Conservation (phyloP, 2,329 filamentous ascomycete species). For the Botrytis squamosa region DNA sequence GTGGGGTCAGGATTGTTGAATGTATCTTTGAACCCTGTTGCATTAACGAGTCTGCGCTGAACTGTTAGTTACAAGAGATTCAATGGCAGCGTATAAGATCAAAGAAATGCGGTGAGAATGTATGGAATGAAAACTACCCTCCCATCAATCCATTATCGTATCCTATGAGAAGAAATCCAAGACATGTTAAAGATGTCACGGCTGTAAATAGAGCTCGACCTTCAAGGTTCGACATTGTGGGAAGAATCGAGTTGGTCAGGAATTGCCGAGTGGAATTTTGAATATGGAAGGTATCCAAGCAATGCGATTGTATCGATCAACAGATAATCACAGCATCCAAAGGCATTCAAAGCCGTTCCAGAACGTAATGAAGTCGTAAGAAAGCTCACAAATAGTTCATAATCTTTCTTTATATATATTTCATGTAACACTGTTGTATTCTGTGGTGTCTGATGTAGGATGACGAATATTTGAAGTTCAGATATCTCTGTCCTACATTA, state of each 20-base stretch:
- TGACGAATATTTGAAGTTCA: background rate
- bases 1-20: slow-evolving; percentile 44
- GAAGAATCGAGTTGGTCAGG: too few relatives aligned
- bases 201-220: slow-evolving; percentile 42
- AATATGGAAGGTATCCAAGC: background rate
- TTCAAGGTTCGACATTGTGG: slow-evolving; percentile 5
- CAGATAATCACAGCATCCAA: background rate
- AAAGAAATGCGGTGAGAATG: background rate
- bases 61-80: background rate
- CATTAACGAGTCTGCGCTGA: slow-evolving; percentile 39
- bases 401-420: background rate
- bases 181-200: slow-evolving; percentile 46
- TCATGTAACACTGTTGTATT: background rate
- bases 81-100: slow-evolving; percentile 14
- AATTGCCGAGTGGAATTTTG: background rate
- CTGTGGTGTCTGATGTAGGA: background rate
- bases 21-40: slow-evolving; percentile 43
- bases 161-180: slow-evolving; percentile 50
- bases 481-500: background rate
- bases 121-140: slow-evolving; percentile 34
- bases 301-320: too few relatives aligned
- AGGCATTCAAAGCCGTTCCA: too few relatives aligned
- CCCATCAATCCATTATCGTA: slow-evolving; percentile 49
- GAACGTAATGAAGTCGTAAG: too few relatives aligned
- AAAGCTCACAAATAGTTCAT: background rate